A percentile compares a stretch with the other conserved stretches of the same genome.
Conservation (phyloP, 768 basidiomycete genomes). For the Tylopilus subfusipes region DNA sequence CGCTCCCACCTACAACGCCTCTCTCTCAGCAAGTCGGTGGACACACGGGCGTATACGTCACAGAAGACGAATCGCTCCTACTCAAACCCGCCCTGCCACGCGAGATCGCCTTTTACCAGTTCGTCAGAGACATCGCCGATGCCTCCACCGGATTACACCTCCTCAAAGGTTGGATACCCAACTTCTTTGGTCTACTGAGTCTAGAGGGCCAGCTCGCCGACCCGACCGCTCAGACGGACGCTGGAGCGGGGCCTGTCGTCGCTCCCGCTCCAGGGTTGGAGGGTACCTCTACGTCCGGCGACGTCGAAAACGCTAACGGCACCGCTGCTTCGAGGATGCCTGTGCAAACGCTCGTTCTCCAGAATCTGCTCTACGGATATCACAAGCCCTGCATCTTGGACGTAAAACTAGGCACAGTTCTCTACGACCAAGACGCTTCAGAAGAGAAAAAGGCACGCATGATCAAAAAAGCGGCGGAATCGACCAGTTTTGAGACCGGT, state of each 20-base stretch:
- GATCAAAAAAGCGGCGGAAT: constrained; percentile 61
- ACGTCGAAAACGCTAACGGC: not conserved
- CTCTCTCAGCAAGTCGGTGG: constrained; percentile 74
- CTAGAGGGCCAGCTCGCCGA: constrained; percentile 50
- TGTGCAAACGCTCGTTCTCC: constrained; percentile 73
- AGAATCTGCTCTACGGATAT: constrained; percentile 77
- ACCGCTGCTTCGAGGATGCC: not conserved
- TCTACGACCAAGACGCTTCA: constrained; percentile 68
- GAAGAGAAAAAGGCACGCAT: constrained; percentile 78
- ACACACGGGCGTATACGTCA: constrained; percentile 67
- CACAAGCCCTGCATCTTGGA: constrained; percentile 83
- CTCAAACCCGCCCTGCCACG: constrained; percentile 68
- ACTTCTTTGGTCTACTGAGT: constrained; percentile 74
- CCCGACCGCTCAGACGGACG: constrained; percentile 6
- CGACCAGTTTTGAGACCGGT: constrained; percentile 76
- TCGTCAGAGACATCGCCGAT: constrained; percentile 35
- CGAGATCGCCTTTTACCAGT: constrained; percentile 73
- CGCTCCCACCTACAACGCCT: constrained; percentile 27
- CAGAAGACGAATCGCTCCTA: constrained; percentile 71
- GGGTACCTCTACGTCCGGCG: constrained; percentile 39
- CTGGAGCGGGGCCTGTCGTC: constrained; percentile 17
- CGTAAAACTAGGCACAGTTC: constrained; percentile 86
- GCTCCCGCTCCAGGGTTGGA: constrained; percentile 33
- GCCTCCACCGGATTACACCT: constrained; percentile 12
- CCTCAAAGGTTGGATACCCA: constrained; percentile 62